Conservation (phyloP, 257 asterid species). For the Solanum dulcamara region DNA sequence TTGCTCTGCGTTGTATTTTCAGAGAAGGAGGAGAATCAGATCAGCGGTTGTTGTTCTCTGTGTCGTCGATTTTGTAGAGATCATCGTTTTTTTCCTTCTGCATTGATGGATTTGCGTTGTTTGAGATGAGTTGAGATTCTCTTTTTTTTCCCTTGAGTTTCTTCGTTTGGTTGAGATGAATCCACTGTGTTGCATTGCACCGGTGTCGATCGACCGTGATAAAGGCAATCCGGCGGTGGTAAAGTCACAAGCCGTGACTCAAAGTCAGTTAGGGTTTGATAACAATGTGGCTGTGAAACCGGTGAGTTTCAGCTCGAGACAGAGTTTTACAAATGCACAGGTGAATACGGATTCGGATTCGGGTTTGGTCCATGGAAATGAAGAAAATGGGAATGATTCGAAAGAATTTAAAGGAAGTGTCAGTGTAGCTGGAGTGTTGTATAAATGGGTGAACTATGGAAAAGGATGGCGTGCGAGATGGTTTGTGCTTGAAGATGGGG, state of each 20-base stretch:
- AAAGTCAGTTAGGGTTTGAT: constrained; percentile 25
- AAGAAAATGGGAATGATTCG: constrained; percentile 28
- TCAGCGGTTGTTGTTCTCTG: neutral
- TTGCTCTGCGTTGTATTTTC: constrained; percentile 9
- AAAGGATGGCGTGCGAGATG: constrained; percentile 97
- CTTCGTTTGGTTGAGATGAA: constrained; percentile 36
- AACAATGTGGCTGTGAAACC: constrained; percentile 16
- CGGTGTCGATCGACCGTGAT: constrained; percentile 86
- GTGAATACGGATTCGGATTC: constrained; percentile 26
- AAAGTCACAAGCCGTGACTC: constrained; percentile 45
- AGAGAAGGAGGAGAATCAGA: neutral
- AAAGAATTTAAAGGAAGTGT: constrained; percentile 14
- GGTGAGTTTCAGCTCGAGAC: constrained; percentile 42
- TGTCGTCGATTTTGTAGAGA: neutral
- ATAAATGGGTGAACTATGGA: constrained; percentile 97
- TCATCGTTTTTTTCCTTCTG: constrained; percentile 4
- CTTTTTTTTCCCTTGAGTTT: neutral
- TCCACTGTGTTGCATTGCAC: constrained; percentile 99
- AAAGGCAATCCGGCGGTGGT: constrained; percentile 44
- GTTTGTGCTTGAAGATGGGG: constrained; percentile 97
- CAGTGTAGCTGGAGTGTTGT: constrained; percentile 66
- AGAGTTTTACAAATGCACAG: constrained; percentile 47
- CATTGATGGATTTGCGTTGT: constrained; percentile 1
- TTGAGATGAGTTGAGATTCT: neutral
- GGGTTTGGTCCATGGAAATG: constrained; percentile 10